Percentiles rank a stretch among this genome's conserved stretches.
These are phyloP conservation scores for Amoeboaphelidium occidentale DNA, from an alignment of 371 early-diverging fungal genomes.

Conservation along the genomic window DNA sequence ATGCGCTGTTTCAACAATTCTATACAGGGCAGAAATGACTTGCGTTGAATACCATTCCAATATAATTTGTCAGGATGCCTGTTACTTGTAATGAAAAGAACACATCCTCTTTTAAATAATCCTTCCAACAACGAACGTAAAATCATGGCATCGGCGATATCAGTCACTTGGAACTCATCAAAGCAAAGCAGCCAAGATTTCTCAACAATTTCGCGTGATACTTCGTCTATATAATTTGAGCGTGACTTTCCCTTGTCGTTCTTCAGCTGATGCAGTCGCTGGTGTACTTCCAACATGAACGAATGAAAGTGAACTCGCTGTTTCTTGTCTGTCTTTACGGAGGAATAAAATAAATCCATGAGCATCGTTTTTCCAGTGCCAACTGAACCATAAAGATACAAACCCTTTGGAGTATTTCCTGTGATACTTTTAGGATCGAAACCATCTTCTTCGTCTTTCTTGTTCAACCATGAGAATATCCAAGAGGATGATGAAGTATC, in stretches of 20 bases:
- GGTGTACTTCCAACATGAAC: conserved; percentile 79
- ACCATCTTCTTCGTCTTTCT: no score
- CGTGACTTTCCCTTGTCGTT: no score
- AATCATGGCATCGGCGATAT: conserved; percentile 74
- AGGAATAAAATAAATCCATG: conserved; percentile 50
- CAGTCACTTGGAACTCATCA: conserved; percentile 67
- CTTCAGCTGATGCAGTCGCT: conserved; percentile 47
- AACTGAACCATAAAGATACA: conserved; percentile 2
- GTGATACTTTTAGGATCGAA: no score
- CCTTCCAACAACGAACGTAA: conserved; percentile 52
- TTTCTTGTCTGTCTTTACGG: conserved; percentile 22
- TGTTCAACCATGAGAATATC: no score
- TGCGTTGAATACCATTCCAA: conserved; percentile 77
- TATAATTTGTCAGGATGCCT: conserved; percentile 81
- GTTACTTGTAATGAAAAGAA: conserved; percentile 74
- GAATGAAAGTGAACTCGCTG: conserved; percentile 79
- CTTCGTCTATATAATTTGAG: conserved; percentile 30
- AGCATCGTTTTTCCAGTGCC: conserved; percentile 75
- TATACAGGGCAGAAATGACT: conserved; percentile 71
- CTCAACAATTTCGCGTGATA: conserved; percentile 26
- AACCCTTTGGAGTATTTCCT: not conserved
- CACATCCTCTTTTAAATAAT: conserved; percentile 59
- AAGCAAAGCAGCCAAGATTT: conserved; percentile 69
- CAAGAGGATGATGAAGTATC: no score
- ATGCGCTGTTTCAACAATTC: conserved; percentile 54